Base-by-base conservation (phyloP, 202 grass and related monocot genomes). In the Eragrostis tef region DNA sequence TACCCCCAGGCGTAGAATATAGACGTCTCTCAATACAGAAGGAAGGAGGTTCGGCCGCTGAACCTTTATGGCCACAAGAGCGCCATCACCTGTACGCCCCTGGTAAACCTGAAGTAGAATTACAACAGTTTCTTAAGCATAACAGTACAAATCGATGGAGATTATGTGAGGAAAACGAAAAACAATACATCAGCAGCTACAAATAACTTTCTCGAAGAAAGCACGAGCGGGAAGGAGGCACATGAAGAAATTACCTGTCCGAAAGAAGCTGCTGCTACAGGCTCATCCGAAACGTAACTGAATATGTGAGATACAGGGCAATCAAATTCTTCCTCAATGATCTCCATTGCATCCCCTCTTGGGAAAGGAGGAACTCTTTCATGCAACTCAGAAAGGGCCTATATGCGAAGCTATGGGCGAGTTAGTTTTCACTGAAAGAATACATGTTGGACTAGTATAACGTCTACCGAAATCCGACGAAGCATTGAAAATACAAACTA, bases 1-100 rank as follows among this genome's bases (percentile, higher is more conserved):
- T 16, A 98, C 95, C 89, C 92, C 95, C 64, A 98, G 88, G 45
- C 88, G 92, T 71, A 98, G 80, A 80, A 98, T 91, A 80, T 98
- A 98, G 67, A 93, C 86, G 78, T 98, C 95, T 73, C 88, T 90
- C 80, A 89, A 50, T 75, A 98, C 92, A 67, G 73, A 83, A 79
- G 83, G 95, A 85, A 98, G 87, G 84, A 98, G 87, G 64, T 94
- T 89, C 4, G 92, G 92, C 31, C 87, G 84, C 64, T 98, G 95
- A 67, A 98, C 95, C 73, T 98, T 98, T 88, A 98, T 81, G 52
- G 95, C 95, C 50, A 98, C 92, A 86, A 91, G 66, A 85, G 58
- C 67, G 71, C 90, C 92, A 83, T 94, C 95, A 84, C 86, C 49
- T 31, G 92, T 98, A 62, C 88, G 75, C 13, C 92, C 90, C 71